Conservation (phyloP, 192 early-diverging fungal species). For the Dimargaris cristalligena region DNA sequence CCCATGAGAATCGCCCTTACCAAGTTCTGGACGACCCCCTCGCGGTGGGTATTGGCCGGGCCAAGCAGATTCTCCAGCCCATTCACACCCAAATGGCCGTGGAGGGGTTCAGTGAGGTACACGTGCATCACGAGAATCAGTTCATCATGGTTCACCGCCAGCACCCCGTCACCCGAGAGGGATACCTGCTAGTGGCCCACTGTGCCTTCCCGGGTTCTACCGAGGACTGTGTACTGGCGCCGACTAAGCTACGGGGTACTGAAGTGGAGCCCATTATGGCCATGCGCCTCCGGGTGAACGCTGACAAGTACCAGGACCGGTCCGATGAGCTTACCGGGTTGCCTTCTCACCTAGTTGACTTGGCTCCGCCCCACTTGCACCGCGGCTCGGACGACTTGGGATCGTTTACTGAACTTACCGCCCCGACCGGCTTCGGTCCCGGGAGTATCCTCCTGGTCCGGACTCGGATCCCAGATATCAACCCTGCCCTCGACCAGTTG, state of each 20-base stretch:
- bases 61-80: constrained; percentile 53
- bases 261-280: constrained; percentile 35
- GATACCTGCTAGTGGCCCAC: constrained; percentile 80
- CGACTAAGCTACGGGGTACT: constrained; percentile 43
- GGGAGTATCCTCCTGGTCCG: constrained; percentile 63
- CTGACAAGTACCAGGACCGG: constrained; percentile 18
- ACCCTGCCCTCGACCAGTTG: constrained; percentile 36
- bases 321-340: constrained; percentile 38
- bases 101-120: constrained; percentile 74
- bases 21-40: constrained; percentile 35
- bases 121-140: constrained; percentile 93
- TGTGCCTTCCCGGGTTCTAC: constrained; percentile 52
- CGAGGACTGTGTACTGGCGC: constrained; percentile 24
- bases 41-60: constrained; percentile 35
- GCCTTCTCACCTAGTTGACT: constrained; percentile 31
- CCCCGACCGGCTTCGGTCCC: constrained; percentile 58
- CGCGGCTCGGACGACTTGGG: constrained; percentile 31
- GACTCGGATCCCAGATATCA: constrained; percentile 34
- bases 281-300: constrained; percentile 31
- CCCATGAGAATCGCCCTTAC: constrained; percentile 72
- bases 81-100: constrained; percentile 73
- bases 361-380: constrained; percentile 32
- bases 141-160: constrained; percentile 86
- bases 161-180: constrained; percentile 77
- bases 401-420: constrained; percentile 36